Evolutionary conservation across 768 basidiomycete genomes (phyloP).

Genomic region (Lactarius trivialis): DNA sequence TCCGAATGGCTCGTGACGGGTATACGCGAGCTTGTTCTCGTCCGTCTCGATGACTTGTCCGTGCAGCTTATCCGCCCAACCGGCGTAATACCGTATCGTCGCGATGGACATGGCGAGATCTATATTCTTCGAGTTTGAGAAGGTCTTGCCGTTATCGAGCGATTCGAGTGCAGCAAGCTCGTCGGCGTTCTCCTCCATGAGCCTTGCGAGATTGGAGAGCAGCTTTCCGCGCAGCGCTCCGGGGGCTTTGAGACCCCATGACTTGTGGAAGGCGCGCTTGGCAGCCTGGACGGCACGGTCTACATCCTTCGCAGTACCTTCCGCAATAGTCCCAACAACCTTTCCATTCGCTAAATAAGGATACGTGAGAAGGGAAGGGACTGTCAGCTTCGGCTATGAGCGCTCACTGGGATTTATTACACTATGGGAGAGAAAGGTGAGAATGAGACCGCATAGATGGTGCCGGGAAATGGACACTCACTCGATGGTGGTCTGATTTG

Average conservation of each 20-base stretch:
- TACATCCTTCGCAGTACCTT: slow-evolving; percentile 63
- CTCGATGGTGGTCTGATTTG: slow-evolving; percentile 59
- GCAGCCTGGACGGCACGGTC: slow-evolving; percentile 69
- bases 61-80: slow-evolving; percentile 82
- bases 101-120: slow-evolving; percentile 46
- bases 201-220: slow-evolving; percentile 54
- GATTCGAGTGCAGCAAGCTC: slow-evolving; percentile 70
- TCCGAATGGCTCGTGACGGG: slow-evolving; percentile 55
- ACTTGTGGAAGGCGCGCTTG: slow-evolving; percentile 52
- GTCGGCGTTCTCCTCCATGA: slow-evolving; percentile 56
- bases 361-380: background rate
- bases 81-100: slow-evolving; percentile 72
- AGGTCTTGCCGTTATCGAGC: slow-evolving; percentile 62
- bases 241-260: slow-evolving; percentile 60
- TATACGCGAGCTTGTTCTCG: slow-evolving; percentile 47
- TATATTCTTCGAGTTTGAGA: slow-evolving; percentile 37
- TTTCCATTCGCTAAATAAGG: slow-evolving; percentile 43
- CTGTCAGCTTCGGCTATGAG: background rate
- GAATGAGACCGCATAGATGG: background rate
- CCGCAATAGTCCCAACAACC: slow-evolving; percentile 48
- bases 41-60: slow-evolving; percentile 68
- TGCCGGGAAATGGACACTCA: slow-evolving; percentile 31
- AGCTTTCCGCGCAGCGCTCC: slow-evolving; percentile 48
- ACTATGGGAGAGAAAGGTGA: slow-evolving; percentile 29
- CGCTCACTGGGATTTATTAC: slow-evolving; percentile 50